phyloP scores from a whole-genome alignment of 495 filamentous ascomycete species.

The Daldinia childiae region DNA sequence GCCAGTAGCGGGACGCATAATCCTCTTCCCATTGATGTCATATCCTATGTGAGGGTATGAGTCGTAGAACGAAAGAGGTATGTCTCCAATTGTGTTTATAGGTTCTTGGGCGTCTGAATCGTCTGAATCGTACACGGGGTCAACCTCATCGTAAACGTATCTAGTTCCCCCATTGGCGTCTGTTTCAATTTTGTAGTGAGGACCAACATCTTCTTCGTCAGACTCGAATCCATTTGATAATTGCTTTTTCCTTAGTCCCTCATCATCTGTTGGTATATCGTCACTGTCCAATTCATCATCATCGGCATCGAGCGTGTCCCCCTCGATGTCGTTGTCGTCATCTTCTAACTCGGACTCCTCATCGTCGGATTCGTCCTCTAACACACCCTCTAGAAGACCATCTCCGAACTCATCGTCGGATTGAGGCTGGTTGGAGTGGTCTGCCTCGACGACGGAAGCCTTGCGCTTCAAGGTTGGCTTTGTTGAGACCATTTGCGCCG shows the following conservation, averaged over 20 bases:
- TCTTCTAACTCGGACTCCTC: slow-evolving; percentile 50
- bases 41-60: slow-evolving; percentile 98
- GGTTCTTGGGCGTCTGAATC: slow-evolving; percentile 83
- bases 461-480: slow-evolving; percentile 57
- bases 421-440: slow-evolving; percentile 50
- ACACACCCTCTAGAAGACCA: slow-evolving; percentile 69
- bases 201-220: slow-evolving; percentile 54
- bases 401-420: slow-evolving; percentile 74
- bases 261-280: slow-evolving; percentile 66
- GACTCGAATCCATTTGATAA: slow-evolving; percentile 33
- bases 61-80: slow-evolving; percentile 94
- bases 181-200: slow-evolving; percentile 67
- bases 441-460: slow-evolving; percentile 46
- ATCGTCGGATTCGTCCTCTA: slow-evolving; percentile 60
- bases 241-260: slow-evolving; percentile 52
- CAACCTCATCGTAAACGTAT: slow-evolving; percentile 82
- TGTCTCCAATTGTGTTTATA: slow-evolving; percentile 92
- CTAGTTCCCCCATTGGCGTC: slow-evolving; percentile 63
- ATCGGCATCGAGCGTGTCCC: slow-evolving; percentile 56
- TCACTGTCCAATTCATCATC: slow-evolving; percentile 65
- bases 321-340: slow-evolving; percentile 45
- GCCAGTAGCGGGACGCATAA: slow-evolving; percentile 93
- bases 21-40: slow-evolving; percentile 97
- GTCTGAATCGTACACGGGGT: slow-evolving; percentile 95
- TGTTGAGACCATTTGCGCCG: slow-evolving; percentile 51